Evolutionary conservation across 129 eudicot species (phyloP), one percentile per base, ranked within the genome.

Genomic region (Centella asiatica): DNA sequence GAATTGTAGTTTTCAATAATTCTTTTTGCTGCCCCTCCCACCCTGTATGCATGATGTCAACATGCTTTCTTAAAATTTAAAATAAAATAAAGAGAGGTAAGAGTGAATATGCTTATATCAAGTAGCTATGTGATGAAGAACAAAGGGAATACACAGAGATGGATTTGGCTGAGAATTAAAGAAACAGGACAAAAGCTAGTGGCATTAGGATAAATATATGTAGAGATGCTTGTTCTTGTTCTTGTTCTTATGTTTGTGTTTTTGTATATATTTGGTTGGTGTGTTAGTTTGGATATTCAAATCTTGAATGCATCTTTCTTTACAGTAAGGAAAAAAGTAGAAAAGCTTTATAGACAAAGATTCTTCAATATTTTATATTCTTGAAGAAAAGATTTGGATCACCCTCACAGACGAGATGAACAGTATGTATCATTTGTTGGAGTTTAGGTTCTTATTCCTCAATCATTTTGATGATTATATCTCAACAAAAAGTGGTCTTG

Each of bases 381-480:
- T 60, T 60, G 27, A 17, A 1, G 31, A 48, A 46, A 61, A n/a
- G 80, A 69, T 75, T 66, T 74, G 48, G 73, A 70, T 83, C 77
- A 68, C 74, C 75, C 68, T 62, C 47, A 71, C 14, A 69, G 53
- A 56, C 28, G 69, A 60, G 51, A 56, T 57, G 67, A 44, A 28
- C 69, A 74, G 37, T 55, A 57, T 50, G 15, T 56, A 72, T 68
- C 46, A 28, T n/a, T 53, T 56, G 44, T 72, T 49, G 66, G 52
- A 60, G 42, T 36, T 57, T 26, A 67, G 73, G 86, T 72, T 77
- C 75, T 78, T 83, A 87, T 87, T 83, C 92, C 63, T 81, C 80
- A 76, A 57, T 81, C 19, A 49, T n/a, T 27, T 11, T 53, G 31
- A 46, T 37, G 12, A 49, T 58, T 40, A 66, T 24, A 39, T 36